Conservation (phyloP, 2,329 filamentous ascomycete genomes). For the Trichoderma sp. region DNA sequence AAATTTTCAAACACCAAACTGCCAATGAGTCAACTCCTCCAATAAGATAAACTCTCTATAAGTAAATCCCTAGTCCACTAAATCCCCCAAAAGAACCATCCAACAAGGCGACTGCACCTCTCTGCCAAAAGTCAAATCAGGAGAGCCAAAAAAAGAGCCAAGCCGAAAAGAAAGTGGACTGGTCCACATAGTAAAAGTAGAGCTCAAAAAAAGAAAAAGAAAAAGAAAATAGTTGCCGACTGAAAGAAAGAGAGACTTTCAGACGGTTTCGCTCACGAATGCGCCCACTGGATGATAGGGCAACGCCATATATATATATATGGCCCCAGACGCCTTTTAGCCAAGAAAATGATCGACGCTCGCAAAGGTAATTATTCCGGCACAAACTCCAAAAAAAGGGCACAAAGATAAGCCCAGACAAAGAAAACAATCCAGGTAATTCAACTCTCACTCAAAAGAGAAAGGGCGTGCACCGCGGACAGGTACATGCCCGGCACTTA, state of each 20-base stretch:
- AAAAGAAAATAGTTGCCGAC: background rate
- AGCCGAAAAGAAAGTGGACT: background rate
- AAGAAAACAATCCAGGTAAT: too few species aligned
- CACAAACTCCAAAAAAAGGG: too few species aligned
- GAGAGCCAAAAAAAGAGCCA: background rate
- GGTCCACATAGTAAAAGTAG: background rate
- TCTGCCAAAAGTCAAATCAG: background rate
- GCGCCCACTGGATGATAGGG: background rate
- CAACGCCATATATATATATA: background rate
- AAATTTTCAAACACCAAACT: too few species aligned
- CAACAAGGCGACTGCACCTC: background rate
- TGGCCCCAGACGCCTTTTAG: background rate
- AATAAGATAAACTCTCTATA: too few species aligned
- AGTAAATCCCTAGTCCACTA: background rate
- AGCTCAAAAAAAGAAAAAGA: too few species aligned
- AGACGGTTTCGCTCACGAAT: background rate
- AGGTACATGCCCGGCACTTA: conserved; percentile 36
- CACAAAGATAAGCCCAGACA: too few species aligned
- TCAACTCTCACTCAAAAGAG: background rate
- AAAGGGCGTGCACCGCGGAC: background rate
- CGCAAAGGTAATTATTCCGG: background rate
- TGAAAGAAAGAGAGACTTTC: background rate
- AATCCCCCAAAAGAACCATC: background rate
- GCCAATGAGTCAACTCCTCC: too few species aligned
- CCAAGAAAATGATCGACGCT: background rate